Evolutionary conservation across 257 asterid genomes (phyloP), one percentile per base, ranked within the genome.

Genomic region (Thymus quinquecostatus): DNA sequence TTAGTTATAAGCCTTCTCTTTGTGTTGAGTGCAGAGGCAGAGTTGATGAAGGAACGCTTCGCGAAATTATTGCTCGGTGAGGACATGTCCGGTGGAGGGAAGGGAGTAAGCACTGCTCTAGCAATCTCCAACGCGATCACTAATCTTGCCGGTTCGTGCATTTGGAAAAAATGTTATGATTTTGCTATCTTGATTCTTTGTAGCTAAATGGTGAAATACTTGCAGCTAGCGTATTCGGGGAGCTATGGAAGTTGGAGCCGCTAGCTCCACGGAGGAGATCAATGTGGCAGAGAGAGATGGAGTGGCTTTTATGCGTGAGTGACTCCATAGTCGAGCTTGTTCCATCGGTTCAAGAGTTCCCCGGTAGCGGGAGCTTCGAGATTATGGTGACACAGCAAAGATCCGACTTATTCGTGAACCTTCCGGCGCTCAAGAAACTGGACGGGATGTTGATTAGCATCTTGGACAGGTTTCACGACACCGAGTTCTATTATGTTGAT

Each of bases 81-180:
- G 80, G 99, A 94, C 61, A 94, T 94, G 97, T 88, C 97, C 5
- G 99, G 99, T 70, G 97, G 96, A 71, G 97, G 95, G n/a, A 86
- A 85, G 75, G 99, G 98, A 77, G 98, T 88, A 11, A 82, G 84
- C 54, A 85, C 96, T 36, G 97, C 99, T 72, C 84, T 89, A 12
- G 98, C 99, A 74, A 88, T 94, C 79, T 94, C 97, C 80, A 94
- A 94, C 29, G 96, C 97, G 45, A 91, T 91, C 14, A 86, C 97
- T 4, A 89, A 91, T 79, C 98, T 94, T 36, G 87, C 99, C 54
- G 97, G 97, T 93, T 66, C 34, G 68, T 79, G 65, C 56, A 55
- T 40, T 49, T 67, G 53, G 6, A 4, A 7, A 59, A n/a, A 3
- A 34, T 33, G 45, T 6, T 38, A 12, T 32, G 41, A 36, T 32